Evolutionary conservation across 345 rosid genomes (phyloP).

Genomic region (Turnera subulata): DNA sequence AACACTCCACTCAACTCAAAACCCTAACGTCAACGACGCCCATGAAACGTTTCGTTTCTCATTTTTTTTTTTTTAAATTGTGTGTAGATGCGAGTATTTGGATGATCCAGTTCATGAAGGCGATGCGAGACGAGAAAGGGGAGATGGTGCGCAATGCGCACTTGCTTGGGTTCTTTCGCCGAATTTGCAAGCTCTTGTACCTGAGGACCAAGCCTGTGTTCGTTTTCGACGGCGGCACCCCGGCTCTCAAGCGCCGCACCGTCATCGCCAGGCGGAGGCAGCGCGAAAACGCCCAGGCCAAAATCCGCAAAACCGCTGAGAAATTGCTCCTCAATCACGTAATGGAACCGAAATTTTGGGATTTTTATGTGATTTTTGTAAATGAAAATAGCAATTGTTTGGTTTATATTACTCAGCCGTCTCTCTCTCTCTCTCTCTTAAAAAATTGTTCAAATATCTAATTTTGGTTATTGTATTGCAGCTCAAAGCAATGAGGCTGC

Average conservation of each 20-base stretch:
- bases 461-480: constrained; percentile 23
- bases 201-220: constrained; percentile 82
- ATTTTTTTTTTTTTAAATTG: too few species aligned
- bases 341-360: background rate
- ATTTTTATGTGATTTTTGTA: background rate
- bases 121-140: constrained; percentile 94
- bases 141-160: constrained; percentile 93
- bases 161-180: constrained; percentile 81
- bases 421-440: background rate
- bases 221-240: constrained; percentile 91
- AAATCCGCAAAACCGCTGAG: constrained; percentile 90
- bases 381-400: too few species aligned
- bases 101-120: constrained; percentile 97
- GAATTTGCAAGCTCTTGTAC: constrained; percentile 87
- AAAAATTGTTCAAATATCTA: background rate
- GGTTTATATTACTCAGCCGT: background rate
- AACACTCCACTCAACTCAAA: constrained; percentile 7
- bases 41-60: background rate
- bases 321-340: constrained; percentile 85
- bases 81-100: constrained; percentile 85
- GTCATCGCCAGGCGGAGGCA: constrained; percentile 88
- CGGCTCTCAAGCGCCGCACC: constrained; percentile 86
- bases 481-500: constrained; percentile 71
- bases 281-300: constrained; percentile 90
- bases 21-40: constrained; percentile 5